phyloP scores from a whole-genome alignment of 176 grass and related monocot genomes.

The Oryza australiensis region DNA sequence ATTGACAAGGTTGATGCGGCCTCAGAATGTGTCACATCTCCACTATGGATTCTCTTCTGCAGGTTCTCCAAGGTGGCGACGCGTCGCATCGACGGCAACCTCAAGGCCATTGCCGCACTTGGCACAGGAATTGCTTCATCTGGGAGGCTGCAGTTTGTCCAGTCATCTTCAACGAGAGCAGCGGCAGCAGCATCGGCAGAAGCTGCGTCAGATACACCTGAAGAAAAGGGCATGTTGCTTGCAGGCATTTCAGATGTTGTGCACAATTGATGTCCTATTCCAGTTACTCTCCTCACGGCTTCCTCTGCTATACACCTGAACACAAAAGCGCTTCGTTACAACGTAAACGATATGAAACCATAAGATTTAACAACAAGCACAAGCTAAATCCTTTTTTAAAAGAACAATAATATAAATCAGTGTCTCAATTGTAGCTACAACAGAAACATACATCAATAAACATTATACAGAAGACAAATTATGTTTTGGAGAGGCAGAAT shows the following conservation, averaged over 20 bases:
- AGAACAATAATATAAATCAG: background rate
- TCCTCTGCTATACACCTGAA: conserved; percentile 80
- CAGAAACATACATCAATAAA: background rate
- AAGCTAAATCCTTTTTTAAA: background rate
- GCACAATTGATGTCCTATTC: conserved; percentile 33
- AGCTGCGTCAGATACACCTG: conserved; percentile 43
- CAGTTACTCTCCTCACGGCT: conserved; percentile 63
- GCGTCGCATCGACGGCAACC: conserved; percentile 21
- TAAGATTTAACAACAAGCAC: background rate
- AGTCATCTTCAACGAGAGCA: conserved; percentile 13
- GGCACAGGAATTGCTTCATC: conserved; percentile 8
- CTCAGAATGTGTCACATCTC: conserved; percentile 24
- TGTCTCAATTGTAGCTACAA: background rate
- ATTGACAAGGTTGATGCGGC: conserved; percentile 8
- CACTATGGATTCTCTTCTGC: conserved; percentile 58
- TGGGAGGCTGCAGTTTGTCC: conserved; percentile 14
- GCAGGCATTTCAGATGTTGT: conserved; percentile 38
- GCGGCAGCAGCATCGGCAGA: conserved; percentile 36
- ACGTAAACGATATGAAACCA: background rate
- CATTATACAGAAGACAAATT: background rate
- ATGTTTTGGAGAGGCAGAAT: background rate
- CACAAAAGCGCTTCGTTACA: conserved; percentile 1
- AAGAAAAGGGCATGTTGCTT: conserved; percentile 40
- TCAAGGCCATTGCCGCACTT: conserved; percentile 12
- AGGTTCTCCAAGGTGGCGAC: conserved; percentile 66